Conservation (phyloP, 805 yeast genomes). For the Cyberlindnera xylosilytica region DNA sequence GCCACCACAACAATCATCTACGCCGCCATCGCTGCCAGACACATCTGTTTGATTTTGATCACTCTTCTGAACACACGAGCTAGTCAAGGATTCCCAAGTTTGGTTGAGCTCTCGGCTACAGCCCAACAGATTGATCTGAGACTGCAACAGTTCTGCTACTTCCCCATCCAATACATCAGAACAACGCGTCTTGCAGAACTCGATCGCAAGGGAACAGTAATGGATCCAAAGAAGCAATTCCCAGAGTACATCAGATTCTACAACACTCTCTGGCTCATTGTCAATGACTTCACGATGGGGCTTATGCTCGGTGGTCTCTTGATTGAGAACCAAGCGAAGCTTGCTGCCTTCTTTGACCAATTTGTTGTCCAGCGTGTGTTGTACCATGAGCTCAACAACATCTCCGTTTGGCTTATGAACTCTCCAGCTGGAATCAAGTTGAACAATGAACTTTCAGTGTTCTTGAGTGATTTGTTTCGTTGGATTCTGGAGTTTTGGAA, state of each 20-base stretch:
- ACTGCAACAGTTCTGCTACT: slow-evolving; percentile 67
- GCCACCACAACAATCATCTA: slow-evolving; percentile 9
- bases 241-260: slow-evolving; percentile 74
- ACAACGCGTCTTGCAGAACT: slow-evolving; percentile 32
- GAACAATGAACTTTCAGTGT: slow-evolving; percentile 79
- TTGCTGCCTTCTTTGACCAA: slow-evolving; percentile 29
- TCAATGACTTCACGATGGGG: slow-evolving; percentile 82
- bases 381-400: slow-evolving; percentile 41
- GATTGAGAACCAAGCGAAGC: slow-evolving; percentile 32
- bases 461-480: slow-evolving; percentile 79
- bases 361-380: slow-evolving; percentile 36
- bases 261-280: slow-evolving; percentile 83
- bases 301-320: slow-evolving; percentile 50
- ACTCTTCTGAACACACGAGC: slow-evolving; percentile 30
- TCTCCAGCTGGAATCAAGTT: slow-evolving; percentile 94
- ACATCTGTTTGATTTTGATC: slow-evolving; percentile 16
- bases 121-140: slow-evolving; percentile 80
- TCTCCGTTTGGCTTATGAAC: slow-evolving; percentile 73
- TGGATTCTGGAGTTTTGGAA: slow-evolving; percentile 82
- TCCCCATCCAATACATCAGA: slow-evolving; percentile 75
- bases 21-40: slow-evolving; percentile 13
- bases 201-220: slow-evolving; percentile 25
- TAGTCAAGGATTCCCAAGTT: slow-evolving; percentile 21
- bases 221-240: slow-evolving; percentile 41
- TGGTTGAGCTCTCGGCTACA: slow-evolving; percentile 51